Percentiles rank a stretch among this genome's conserved stretches.
Conservation (phyloP, 2,329 filamentous ascomycete species). For the Didymella keratinophila region DNA sequence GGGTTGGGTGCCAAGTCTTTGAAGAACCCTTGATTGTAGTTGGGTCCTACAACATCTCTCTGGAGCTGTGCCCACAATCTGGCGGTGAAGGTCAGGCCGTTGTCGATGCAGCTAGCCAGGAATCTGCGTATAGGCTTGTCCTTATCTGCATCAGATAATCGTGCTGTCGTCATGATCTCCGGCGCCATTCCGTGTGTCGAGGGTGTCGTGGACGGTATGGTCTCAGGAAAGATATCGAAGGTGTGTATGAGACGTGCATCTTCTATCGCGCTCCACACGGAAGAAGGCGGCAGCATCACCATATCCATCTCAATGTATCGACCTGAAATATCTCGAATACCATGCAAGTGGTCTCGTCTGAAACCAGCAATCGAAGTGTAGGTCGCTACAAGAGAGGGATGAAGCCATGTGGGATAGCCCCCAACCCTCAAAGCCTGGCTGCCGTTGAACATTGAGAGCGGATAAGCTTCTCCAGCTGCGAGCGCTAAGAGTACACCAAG, state of each 20-base stretch:
- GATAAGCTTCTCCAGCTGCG: conserved; percentile 23
- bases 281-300: conserved; percentile 21
- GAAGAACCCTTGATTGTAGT: conserved; percentile 22
- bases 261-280: too few species aligned
- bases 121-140: conserved; percentile 22
- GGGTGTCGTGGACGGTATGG: too few species aligned
- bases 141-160: not conserved
- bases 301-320: conserved; percentile 24
- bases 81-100: conserved; percentile 20
- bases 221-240: conserved; percentile 3
- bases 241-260: too few species aligned
- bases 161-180: too few species aligned
- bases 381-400: too few species aligned
- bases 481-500: conserved; percentile 20
- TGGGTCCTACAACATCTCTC: conserved; percentile 20
- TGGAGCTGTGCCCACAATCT: conserved; percentile 26
- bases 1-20: conserved; percentile 17
- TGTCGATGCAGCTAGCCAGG: conserved; percentile 24
- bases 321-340: too few species aligned
- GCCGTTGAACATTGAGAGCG: conserved; percentile 14
- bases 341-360: too few species aligned
- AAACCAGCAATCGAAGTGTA: too few species aligned
- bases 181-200: too few species aligned
- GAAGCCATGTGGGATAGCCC: too few species aligned
- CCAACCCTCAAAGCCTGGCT: too few species aligned